Conservation (phyloP, 768 basidiomycete genomes). For the Nidula microcarpa region DNA sequence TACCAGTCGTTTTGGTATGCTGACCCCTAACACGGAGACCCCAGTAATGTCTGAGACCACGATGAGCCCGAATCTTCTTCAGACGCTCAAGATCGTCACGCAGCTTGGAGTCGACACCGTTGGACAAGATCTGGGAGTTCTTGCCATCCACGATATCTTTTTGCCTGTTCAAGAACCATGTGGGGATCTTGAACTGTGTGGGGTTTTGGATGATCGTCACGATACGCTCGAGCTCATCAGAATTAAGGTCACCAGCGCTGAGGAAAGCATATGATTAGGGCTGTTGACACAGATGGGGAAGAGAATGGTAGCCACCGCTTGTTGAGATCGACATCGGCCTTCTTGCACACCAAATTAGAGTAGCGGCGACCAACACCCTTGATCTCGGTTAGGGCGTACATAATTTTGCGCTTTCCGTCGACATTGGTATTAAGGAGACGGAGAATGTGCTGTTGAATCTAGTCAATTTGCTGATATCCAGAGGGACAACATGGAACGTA, state of each 20-base stretch:
- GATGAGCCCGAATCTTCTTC: slow-evolving; percentile 98
- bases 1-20: slow-evolving; percentile 98
- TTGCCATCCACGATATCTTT: slow-evolving; percentile 98
- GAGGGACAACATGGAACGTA: slow-evolving; percentile 22
- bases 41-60: slow-evolving; percentile 91
- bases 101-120: slow-evolving; percentile 95
- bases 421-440: slow-evolving; percentile 99
- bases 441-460: slow-evolving; percentile 79
- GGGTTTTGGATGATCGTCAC: slow-evolving; percentile 99
- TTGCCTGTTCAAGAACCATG: slow-evolving; percentile 99
- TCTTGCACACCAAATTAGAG: slow-evolving; percentile 99
- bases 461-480: neutral
- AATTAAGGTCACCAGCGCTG: neutral
- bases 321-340: slow-evolving; percentile 97
- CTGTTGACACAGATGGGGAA: neutral
- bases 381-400: slow-evolving; percentile 99
- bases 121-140: slow-evolving; percentile 93
- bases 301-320: slow-evolving; percentile 71
- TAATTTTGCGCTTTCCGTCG: slow-evolving; percentile 98
- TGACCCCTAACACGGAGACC: slow-evolving; percentile 96
- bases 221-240: slow-evolving; percentile 88
- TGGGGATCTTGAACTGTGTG: slow-evolving; percentile 98
- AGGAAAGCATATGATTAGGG: neutral
- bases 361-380: slow-evolving; percentile 99
- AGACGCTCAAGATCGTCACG: slow-evolving; percentile 97